phyloP scores from a whole-genome alignment of 2,329 filamentous ascomycete species.

The Diaporthe ilicicola region DNA sequence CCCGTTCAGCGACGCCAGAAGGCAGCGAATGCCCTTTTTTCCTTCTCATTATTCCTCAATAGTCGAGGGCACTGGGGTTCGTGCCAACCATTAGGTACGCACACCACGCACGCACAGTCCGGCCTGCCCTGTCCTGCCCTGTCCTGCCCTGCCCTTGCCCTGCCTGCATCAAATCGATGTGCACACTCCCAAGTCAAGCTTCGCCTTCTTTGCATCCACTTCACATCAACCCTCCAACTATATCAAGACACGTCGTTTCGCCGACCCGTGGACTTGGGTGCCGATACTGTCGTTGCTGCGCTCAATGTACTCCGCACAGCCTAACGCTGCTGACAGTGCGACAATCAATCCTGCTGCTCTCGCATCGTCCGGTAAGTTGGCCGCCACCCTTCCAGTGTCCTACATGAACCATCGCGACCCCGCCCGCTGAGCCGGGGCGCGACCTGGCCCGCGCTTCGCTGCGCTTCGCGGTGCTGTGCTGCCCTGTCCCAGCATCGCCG shows the following conservation, averaged over 20 bases:
- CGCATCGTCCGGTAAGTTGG: constrained; percentile 76
- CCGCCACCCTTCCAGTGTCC: constrained; percentile 32
- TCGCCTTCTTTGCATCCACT: constrained; percentile 42
- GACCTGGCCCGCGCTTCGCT: constrained; percentile 25
- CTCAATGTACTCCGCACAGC: constrained; percentile 68
- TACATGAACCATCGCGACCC: constrained; percentile 35
- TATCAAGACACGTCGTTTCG: constrained; percentile 69
- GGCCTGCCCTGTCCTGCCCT: constrained; percentile 29
- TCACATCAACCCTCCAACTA: constrained; percentile 58
- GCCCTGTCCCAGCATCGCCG: constrained; percentile 17
- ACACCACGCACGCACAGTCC: constrained; percentile 53
- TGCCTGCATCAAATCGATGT: constrained; percentile 50
- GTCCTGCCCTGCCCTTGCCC: constrained; percentile 11
- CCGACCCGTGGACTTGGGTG: constrained; percentile 54
- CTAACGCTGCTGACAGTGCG: constrained; percentile 82
- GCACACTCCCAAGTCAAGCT: constrained; percentile 47
- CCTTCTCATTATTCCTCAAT: constrained; percentile 40
- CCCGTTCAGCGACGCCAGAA: constrained; percentile 29
- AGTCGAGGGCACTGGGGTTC: constrained; percentile 42
- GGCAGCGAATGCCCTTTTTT: constrained; percentile 35
- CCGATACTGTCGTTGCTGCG: constrained; percentile 48
- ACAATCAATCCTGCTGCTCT: constrained; percentile 92
- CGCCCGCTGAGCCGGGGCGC: constrained; percentile 32
- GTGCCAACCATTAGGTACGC: constrained; percentile 61
- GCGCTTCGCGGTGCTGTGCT: neutral